Evolutionary conservation across 192 early-diverging fungal species (phyloP).

Genomic region (Coemansia sp.): DNA sequence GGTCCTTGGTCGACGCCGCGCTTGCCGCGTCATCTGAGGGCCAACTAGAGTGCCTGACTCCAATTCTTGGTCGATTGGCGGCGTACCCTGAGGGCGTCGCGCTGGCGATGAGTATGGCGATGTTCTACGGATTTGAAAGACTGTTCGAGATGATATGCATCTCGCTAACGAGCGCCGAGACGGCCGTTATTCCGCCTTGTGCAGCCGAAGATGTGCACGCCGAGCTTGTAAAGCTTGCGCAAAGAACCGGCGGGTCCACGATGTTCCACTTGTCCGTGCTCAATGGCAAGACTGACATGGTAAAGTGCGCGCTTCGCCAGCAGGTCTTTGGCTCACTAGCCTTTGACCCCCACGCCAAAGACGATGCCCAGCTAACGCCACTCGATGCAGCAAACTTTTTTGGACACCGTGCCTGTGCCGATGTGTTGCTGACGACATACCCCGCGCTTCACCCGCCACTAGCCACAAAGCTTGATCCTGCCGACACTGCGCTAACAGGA

Average conservation of each 20-base stretch:
- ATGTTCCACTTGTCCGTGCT: conserved; percentile 50
- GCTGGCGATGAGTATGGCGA: conserved; percentile 28
- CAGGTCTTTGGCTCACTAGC: conserved; percentile 15
- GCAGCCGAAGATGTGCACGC: conserved; percentile 5
- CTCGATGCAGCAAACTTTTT: conserved; percentile 51
- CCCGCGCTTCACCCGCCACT: conserved; percentile 26
- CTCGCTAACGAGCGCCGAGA: conserved; percentile 17
- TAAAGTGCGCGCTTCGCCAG: conserved; percentile 24
- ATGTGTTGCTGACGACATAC: conserved; percentile 35
- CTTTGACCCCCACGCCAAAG: conserved; percentile 26
- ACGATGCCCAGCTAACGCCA: conserved; percentile 37
- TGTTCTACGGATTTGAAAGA: conserved; percentile 39
- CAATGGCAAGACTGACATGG: conserved; percentile 31
- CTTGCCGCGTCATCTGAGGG: conserved; percentile 21
- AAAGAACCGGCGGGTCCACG: conserved; percentile 23
- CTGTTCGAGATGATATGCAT: conserved; percentile 34
- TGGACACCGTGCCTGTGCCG: conserved; percentile 47
- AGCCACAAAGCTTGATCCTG: not conserved
- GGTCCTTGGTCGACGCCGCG: conserved; percentile 35
- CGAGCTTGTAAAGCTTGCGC: conserved; percentile 26
- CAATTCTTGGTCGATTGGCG: conserved; percentile 21
- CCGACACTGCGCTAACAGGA: not conserved
- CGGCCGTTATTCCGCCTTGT: not conserved
- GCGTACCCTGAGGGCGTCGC: conserved; percentile 36
- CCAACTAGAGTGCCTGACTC: conserved; percentile 14